Base-by-base conservation (phyloP, 306 rosid genomes). In the Castanea mollissima region DNA sequence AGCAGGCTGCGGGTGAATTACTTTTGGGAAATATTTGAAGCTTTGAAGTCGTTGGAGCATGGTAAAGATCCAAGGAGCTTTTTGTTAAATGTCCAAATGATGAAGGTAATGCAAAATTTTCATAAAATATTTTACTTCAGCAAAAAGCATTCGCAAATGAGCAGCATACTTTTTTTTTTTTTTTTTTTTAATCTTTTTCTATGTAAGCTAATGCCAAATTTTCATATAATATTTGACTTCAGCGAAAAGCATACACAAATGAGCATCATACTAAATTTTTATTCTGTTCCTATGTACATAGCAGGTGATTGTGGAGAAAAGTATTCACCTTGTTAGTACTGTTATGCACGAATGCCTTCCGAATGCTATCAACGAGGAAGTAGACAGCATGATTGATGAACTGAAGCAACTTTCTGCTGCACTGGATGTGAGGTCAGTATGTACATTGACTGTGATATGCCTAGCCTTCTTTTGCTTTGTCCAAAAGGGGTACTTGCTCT, bases 361-460 rank as follows among this genome's bases (percentile, higher is more conserved):
- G 27, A 74, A 16, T 2, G 16, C 62, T 12, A 20, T 1, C 55
- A 57, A n/a, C 65, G 60, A 18, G 16, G 82, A 76, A 56, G 14
- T 34, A 44, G 46, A 11, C 11, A 7, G 71, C 32, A 55, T 89
- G 69, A 57, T 56, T 60, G 83, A 71, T 71, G 85, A 79, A 74
- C 35, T 71, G 74, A 81, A 70, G 78, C 77, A 76, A 74, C 82
- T 85, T 77, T 73, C 38, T 21, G 69, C 76, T 5, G 54, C 73
- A 65, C n/a, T 87, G 84, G 60, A 27, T 67, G 34, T 19, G 56
- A 76, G 75, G 92, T 87, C 15, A 59, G 27, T 25, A 25, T 25
- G 27, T 25, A 25, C 27, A 25, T 25, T 25, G 27, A 25, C 27
- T 25, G 1, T 25, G 27, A 25, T 25, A 25, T 25, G 27, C 27